phyloP scores from a whole-genome alignment of 768 basidiomycete genomes.

The Lactifluus piperatus region DNA sequence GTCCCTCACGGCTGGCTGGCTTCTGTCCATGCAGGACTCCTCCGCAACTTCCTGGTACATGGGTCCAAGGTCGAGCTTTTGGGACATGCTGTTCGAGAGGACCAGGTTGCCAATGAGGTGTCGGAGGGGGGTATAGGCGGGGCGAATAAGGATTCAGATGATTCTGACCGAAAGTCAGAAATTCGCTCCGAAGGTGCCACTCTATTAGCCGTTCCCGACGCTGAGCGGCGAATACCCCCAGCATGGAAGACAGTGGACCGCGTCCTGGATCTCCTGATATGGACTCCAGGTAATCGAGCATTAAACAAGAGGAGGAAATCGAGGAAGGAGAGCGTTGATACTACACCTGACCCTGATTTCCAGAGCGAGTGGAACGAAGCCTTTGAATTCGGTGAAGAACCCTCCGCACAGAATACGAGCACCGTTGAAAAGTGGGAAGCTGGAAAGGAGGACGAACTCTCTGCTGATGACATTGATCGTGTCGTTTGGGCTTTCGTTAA shows the following conservation, averaged over 20 bases:
- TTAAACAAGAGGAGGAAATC: constrained; percentile 21
- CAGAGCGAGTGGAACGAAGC: constrained; percentile 29
- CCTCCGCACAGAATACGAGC: constrained; percentile 43
- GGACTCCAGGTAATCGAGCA: constrained; percentile 35
- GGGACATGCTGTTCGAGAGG: constrained; percentile 34
- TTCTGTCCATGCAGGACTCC: constrained; percentile 50
- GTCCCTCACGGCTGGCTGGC: constrained; percentile 89
- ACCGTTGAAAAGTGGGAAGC: constrained; percentile 57
- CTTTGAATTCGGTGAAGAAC: constrained; percentile 56
- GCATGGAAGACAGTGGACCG: constrained; percentile 89
- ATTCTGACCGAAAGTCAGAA: constrained; percentile 2
- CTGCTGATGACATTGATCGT: constrained; percentile 42
- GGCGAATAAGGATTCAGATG: constrained; percentile 23
- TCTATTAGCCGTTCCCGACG: constrained; percentile 49
- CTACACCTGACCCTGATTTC: constrained; percentile 27
- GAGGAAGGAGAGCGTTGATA: constrained; percentile 23
- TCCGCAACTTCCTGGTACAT: constrained; percentile 66
- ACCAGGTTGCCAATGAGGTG: constrained; percentile 22
- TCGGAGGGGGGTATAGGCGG: constrained; percentile 34
- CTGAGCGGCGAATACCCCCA: constrained; percentile 62
- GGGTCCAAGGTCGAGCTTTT: constrained; percentile 66
- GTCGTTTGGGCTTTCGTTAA: constrained; percentile 85
- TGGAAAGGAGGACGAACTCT: constrained; percentile 34
- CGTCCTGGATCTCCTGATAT: constrained; percentile 73
- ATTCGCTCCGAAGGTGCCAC: constrained; percentile 19